Evolutionary conservation across 108 stramenopile genomes (phyloP).

Genomic region (Aurantiochytrium sp.): DNA sequence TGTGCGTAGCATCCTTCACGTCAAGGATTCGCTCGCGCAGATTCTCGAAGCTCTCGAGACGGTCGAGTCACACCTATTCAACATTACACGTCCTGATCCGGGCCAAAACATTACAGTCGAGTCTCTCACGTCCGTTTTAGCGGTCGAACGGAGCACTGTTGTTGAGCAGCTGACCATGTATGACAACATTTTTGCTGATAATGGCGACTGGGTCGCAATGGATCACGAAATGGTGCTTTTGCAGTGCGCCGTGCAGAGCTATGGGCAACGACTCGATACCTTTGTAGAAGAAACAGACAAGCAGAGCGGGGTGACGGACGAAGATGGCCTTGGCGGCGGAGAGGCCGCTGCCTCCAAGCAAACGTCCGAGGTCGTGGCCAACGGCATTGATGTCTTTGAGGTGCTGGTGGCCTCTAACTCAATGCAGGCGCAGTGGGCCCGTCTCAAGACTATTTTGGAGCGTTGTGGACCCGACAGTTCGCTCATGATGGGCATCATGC

Average conservation of each 20-base stretch:
- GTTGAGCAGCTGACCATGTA: neutral
- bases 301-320: neutral
- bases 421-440: neutral
- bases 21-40: neutral
- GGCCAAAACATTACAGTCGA: neutral
- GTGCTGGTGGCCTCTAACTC: neutral
- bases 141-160: slow-evolving; percentile 5
- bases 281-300: neutral
- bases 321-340: neutral
- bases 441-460: neutral
- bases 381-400: neutral
- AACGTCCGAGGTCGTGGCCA: neutral
- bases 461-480: neutral
- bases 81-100: neutral
- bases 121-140: neutral
- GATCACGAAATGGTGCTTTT: neutral
- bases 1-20: neutral
- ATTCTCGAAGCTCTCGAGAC: neutral
- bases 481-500: neutral
- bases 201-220: neutral
- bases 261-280: neutral
- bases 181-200: neutral
- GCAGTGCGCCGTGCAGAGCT: neutral
- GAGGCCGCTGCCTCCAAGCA: neutral
- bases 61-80: neutral